Evolutionary conservation across 768 basidiomycete genomes (phyloP).

Genomic region (Cyclocybe cylindracea): DNA sequence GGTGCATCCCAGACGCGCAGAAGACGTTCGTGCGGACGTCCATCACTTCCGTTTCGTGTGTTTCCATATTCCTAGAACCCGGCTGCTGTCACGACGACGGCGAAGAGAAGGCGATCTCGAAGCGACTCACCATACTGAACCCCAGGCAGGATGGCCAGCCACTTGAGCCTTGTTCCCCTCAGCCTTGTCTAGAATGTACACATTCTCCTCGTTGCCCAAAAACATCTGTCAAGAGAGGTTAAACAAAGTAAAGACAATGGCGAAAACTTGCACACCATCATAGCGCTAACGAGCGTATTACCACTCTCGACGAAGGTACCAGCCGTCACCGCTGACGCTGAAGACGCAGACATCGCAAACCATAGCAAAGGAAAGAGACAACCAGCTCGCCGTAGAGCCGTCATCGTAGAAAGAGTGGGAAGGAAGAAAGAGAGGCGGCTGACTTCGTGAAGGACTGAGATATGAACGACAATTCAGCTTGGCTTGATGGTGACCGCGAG

Average conservation of each 20-base stretch:
- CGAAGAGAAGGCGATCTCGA: neutral
- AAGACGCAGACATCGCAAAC: constrained; percentile 14
- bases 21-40: constrained; percentile 73
- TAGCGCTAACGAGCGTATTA: constrained; percentile 44
- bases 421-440: too few relatives aligned
- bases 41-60: constrained; percentile 64
- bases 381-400: too few relatives aligned
- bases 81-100: too few relatives aligned
- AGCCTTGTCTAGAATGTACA: constrained; percentile 90
- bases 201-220: constrained; percentile 73
- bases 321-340: constrained; percentile 30
- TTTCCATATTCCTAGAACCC: constrained; percentile 56
- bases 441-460: too few relatives aligned
- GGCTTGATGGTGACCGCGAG: too few relatives aligned
- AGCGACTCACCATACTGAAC: constrained; percentile 57
- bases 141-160: constrained; percentile 74
- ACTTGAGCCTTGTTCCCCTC: constrained; percentile 72
- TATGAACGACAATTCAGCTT: too few relatives aligned
- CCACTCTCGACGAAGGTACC: constrained; percentile 47
- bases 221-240: constrained; percentile 54
- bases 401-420: too few relatives aligned
- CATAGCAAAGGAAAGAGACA: too few relatives aligned
- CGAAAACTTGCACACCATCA: constrained; percentile 38
- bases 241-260: constrained; percentile 10
- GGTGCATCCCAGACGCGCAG: constrained; percentile 81